Evolutionary conservation across 1,284 basidiomycete genomes (phyloP).

Genomic region (Inonotus hispidus): DNA sequence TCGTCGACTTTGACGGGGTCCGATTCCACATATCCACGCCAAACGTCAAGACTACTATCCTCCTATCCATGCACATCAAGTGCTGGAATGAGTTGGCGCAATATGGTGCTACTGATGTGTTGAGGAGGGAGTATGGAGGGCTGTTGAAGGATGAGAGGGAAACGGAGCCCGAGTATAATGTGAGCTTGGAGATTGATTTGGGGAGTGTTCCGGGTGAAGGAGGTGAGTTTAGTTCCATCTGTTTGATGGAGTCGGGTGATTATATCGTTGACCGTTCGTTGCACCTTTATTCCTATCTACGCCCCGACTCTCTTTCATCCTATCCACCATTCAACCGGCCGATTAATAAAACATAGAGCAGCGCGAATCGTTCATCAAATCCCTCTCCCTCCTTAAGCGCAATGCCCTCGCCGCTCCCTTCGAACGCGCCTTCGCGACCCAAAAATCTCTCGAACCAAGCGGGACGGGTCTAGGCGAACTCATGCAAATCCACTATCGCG

Average conservation of each 20-base stretch:
- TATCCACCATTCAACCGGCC: background rate
- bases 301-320: too few relatives aligned
- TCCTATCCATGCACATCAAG: constrained; percentile 94
- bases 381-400: constrained; percentile 85
- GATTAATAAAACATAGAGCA: constrained; percentile 47
- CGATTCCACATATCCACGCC: constrained; percentile 90
- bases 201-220: constrained; percentile 75
- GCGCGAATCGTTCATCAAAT: constrained; percentile 74
- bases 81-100: constrained; percentile 94
- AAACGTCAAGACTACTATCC: constrained; percentile 73
- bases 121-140: constrained; percentile 81
- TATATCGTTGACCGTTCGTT: too few relatives aligned
- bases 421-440: constrained; percentile 83
- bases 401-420: constrained; percentile 96
- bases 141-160: constrained; percentile 64
- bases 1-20: constrained; percentile 97
- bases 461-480: constrained; percentile 64
- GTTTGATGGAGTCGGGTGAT: constrained; percentile 10
- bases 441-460: constrained; percentile 74
- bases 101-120: constrained; percentile 81
- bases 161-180: constrained; percentile 83
- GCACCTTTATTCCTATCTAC: too few relatives aligned
- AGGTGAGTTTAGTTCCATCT: constrained; percentile 48
- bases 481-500: constrained; percentile 93
- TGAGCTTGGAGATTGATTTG: constrained; percentile 84